These are phyloP conservation scores for Colletotrichum sansevieriae DNA, from an alignment of 2,329 filamentous ascomycete genomes.

Conservation along the genomic window DNA sequence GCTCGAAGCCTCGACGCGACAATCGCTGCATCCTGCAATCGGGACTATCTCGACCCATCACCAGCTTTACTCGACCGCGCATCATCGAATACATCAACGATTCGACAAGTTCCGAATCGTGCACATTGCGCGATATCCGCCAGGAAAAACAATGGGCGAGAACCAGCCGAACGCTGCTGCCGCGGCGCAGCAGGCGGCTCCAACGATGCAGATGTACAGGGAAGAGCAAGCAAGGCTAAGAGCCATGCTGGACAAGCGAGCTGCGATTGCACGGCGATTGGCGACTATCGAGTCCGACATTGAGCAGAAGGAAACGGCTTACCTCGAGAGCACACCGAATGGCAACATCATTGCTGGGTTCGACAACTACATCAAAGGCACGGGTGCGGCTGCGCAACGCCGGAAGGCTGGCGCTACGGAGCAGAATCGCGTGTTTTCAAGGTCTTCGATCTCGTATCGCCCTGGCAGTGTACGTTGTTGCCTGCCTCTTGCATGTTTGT, in stretches of 20 bases:
- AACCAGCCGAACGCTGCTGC: constrained; percentile 33
- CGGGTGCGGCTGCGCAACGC: constrained; percentile 72
- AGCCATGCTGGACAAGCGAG: constrained; percentile 59
- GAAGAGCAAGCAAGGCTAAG: constrained; percentile 63
- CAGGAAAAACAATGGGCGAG: constrained; percentile 35
- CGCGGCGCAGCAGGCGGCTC: constrained; percentile 46
- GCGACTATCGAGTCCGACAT: constrained; percentile 80
- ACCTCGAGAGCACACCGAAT: constrained; percentile 88
- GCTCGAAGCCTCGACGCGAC: constrained; percentile 28
- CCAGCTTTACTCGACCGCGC: constrained; percentile 19
- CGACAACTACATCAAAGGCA: constrained; percentile 97
- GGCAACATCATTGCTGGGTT: constrained; percentile 99
- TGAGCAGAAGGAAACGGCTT: constrained; percentile 83
- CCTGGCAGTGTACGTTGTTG: constrained; percentile 45
- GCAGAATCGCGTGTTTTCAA: constrained; percentile 80
- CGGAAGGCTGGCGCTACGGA: constrained; percentile 76
- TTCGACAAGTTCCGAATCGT: not conserved
- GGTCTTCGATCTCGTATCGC: constrained; percentile 73
- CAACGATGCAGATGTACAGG: constrained; percentile 62
- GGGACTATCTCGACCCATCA: constrained; percentile 4
- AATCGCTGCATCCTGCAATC: not conserved
- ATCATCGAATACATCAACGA: constrained; percentile 22
- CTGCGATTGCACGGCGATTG: constrained; percentile 51
- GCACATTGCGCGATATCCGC: not conserved
- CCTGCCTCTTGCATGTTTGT: not conserved